phyloP scores from a whole-genome alignment of 108 stramenopile genomes.

The Nitzschia sp. region DNA sequence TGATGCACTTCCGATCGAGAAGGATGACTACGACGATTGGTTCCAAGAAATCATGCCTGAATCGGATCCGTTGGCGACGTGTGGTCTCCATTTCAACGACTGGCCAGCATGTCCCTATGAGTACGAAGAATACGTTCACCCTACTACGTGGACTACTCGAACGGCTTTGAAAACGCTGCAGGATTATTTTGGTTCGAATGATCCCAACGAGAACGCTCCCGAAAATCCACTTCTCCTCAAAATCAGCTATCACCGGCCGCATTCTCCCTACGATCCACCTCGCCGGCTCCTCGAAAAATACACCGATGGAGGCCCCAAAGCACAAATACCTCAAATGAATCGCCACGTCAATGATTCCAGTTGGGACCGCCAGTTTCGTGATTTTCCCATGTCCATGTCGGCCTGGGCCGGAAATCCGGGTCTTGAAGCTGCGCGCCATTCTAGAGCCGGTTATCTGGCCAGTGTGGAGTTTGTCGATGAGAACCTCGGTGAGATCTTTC shows the following conservation, averaged over 20 bases:
- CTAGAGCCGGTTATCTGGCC: constrained; percentile 42
- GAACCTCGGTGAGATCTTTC: constrained; percentile 30
- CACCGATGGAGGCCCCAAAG: background rate
- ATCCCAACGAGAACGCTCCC: background rate
- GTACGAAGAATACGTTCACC: constrained; percentile 40
- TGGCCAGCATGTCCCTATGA: constrained; percentile 38
- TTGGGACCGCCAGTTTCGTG: constrained; percentile 32
- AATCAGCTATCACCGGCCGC: constrained; percentile 44
- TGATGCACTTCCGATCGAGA: constrained; percentile 22
- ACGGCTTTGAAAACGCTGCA: constrained; percentile 7
- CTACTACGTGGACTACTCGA: constrained; percentile 41
- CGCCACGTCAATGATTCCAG: constrained; percentile 23
- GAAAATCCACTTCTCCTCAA: constrained; percentile 34
- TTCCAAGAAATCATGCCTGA: constrained; percentile 23
- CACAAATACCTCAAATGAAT: constrained; percentile 1
- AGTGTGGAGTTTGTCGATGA: constrained; percentile 52
- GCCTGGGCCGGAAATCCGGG: constrained; percentile 45
- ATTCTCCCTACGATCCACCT: constrained; percentile 53
- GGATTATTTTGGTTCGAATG: constrained; percentile 6
- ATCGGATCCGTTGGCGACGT: constrained; percentile 32
- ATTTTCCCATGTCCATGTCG: constrained; percentile 10
- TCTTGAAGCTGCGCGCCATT: constrained; percentile 2
- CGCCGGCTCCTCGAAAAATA: constrained; percentile 37
- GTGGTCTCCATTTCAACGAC: constrained; percentile 36
- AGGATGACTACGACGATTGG: constrained; percentile 37